Evolutionary conservation across 306 rosid genomes (phyloP), one percentile per base, ranked within the genome.

Genomic region (Coriaria nepalensis): DNA sequence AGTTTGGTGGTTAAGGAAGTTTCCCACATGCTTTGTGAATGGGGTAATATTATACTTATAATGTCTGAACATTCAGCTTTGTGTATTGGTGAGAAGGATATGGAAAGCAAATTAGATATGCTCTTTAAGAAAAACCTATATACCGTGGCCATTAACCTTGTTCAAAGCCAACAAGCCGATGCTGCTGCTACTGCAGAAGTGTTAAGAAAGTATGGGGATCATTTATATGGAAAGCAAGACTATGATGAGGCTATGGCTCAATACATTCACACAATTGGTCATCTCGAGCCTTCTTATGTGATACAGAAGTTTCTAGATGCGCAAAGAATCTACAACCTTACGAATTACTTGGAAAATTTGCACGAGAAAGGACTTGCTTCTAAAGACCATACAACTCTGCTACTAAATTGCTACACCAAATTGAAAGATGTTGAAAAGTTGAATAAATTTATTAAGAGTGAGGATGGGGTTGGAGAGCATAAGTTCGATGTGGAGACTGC

Each of bases 81-180:
- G 47, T 90, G 95, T 68, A 69, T 85, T 49, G 94, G 98, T 59
- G 98, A 90, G 75, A 90, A 90, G 67, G 98, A 90, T 71, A 90
- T 90, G 98, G 98, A 90, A 83, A 90, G 95, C 83, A 90, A 90
- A 70, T 68, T 90, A 69, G 98, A 90, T 62, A 81, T 90, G 98
- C 73, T 90, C 7, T 90, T 90, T 68, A 90, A 85, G 81, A 90
- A 90, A 70, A 90, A 90, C 60, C 70, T 90, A 39, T 90, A 90
- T 67, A 71, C 92, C 4, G 95, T 85, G 10, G 98, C 95, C 43
- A 90, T 90, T 52, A 85, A 85, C 73, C 84, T 90, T 71, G 98
- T 90, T 43, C 95, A 90, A 62, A 84, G 94, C 55, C 98, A 90
- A 60, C 98, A 90, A 69, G 98, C 98, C 2, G 98, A 90, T 73